These are phyloP conservation scores for Blechomonas ayalai DNA, from an alignment of 208 protist species.

Conservation along the genomic window DNA sequence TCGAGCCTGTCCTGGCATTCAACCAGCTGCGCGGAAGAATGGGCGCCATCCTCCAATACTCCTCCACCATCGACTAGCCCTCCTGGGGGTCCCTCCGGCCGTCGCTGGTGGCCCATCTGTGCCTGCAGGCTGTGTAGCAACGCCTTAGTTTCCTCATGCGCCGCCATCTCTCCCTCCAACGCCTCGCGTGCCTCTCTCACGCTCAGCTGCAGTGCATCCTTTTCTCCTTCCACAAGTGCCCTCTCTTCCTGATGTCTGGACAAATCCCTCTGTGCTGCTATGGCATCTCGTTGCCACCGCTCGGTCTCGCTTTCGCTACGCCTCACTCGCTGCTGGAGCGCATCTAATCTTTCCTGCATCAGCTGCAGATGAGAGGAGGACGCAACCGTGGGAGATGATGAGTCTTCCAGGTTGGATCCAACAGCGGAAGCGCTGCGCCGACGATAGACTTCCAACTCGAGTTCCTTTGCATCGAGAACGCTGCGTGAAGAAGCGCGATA, in stretches of 20 bases:
- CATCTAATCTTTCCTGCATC: constrained; percentile 1
- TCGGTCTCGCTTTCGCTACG: constrained; percentile 1
- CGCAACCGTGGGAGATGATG: background rate
- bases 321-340: background rate
- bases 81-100: constrained; percentile 9
- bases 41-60: constrained; percentile 4
- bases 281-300: background rate
- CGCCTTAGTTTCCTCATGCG: constrained; percentile 28
- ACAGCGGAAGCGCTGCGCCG: no score
- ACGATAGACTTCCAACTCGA: no score
- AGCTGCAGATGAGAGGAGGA: background rate
- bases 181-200: background rate
- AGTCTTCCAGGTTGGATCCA: no score
- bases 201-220: background rate
- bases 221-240: constrained; percentile 2
- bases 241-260: constrained; percentile 6
- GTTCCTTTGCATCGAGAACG: no score
- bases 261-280: constrained; percentile 9
- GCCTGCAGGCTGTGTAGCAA: constrained; percentile 18
- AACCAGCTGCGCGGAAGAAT: background rate
- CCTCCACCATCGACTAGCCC: constrained; percentile 6
- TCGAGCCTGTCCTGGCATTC: constrained; percentile 8
- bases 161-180: constrained; percentile 41
- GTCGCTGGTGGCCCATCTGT: constrained; percentile 2
- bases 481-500: no score